These are phyloP conservation scores for Postia placenta DNA, from an alignment of 768 basidiomycete species.

Conservation along the genomic window DNA sequence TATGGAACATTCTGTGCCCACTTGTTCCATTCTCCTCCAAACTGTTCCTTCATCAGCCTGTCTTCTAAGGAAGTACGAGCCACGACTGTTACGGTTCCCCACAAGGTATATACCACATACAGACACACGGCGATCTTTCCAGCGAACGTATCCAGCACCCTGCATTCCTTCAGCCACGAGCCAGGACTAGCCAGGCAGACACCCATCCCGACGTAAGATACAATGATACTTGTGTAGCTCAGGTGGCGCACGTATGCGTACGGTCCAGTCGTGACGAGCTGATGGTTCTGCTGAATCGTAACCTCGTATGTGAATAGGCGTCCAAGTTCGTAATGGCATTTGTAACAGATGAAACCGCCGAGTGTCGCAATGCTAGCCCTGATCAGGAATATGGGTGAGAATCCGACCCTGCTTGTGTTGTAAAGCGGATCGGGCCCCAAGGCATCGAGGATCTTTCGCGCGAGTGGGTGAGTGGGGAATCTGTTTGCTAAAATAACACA, in stretches of 20 bases:
- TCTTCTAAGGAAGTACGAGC: constrained; percentile 8
- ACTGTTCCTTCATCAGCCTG: constrained; percentile 8
- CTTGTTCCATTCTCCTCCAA: constrained; percentile 14
- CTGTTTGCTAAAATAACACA: neutral
- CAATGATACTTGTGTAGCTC: constrained; percentile 11
- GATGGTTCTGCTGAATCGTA: constrained; percentile 8
- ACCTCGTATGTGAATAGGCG: constrained; percentile 15
- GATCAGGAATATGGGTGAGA: constrained; percentile 1
- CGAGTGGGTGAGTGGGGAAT: neutral
- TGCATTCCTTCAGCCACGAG: constrained; percentile 7
- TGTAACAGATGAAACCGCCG: neutral
- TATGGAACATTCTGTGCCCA: constrained; percentile 7
- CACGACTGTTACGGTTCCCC: neutral
- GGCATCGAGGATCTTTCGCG: neutral
- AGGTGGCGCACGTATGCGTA: constrained; percentile 26
- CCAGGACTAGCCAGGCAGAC: constrained; percentile 1
- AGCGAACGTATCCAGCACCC: constrained; percentile 1
- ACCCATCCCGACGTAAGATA: neutral
- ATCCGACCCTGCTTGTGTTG: neutral
- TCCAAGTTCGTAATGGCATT: constrained; percentile 10
- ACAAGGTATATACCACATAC: neutral
- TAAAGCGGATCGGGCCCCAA: neutral
- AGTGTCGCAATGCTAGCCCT: neutral
- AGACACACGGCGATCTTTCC: constrained; percentile 4
- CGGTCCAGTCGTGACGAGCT: constrained; percentile 24